These are phyloP conservation scores for Quercus suber DNA, from an alignment of 306 rosid species.

Conservation along the genomic window DNA sequence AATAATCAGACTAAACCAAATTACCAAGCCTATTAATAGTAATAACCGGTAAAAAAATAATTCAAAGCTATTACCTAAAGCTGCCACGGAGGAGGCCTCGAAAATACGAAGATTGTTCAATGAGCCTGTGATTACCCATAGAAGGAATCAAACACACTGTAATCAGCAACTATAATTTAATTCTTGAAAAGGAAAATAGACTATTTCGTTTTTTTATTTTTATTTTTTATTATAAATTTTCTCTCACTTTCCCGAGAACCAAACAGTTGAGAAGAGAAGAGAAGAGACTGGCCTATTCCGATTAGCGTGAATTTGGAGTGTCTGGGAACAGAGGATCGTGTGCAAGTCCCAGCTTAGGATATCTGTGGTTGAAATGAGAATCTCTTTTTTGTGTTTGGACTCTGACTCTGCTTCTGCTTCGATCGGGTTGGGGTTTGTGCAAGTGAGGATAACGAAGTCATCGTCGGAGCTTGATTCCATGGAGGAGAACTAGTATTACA, in stretches of 20 bases:
- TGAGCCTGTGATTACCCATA: conserved; percentile 39
- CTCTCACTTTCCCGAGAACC: conserved; percentile 14
- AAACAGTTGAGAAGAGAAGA: background rate
- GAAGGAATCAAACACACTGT: background rate
- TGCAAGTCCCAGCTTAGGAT: conserved; percentile 48
- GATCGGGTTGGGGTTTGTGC: conserved; percentile 30
- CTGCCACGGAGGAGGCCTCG: conserved; percentile 61
- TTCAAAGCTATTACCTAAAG: conserved; percentile 48
- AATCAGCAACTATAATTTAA: background rate
- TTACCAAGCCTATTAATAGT: too few species aligned
- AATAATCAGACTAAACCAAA: too few species aligned
- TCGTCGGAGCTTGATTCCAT: conserved; percentile 50
- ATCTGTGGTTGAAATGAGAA: conserved; percentile 34
- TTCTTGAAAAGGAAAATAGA: background rate
- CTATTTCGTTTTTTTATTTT: too few species aligned
- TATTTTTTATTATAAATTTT: too few species aligned
- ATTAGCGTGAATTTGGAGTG: conserved; percentile 44
- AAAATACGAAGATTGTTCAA: conserved; percentile 59
- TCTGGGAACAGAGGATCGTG: conserved; percentile 32
- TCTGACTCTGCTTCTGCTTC: conserved; percentile 2
- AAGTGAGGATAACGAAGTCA: conserved; percentile 38
- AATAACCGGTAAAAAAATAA: background rate
- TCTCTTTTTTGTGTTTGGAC: conserved; percentile 13
- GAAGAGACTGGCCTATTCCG: conserved; percentile 39
- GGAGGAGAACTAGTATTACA: background rate